phyloP scores from a whole-genome alignment of 2,329 filamentous ascomycete species.

The Fusarium foetens region DNA sequence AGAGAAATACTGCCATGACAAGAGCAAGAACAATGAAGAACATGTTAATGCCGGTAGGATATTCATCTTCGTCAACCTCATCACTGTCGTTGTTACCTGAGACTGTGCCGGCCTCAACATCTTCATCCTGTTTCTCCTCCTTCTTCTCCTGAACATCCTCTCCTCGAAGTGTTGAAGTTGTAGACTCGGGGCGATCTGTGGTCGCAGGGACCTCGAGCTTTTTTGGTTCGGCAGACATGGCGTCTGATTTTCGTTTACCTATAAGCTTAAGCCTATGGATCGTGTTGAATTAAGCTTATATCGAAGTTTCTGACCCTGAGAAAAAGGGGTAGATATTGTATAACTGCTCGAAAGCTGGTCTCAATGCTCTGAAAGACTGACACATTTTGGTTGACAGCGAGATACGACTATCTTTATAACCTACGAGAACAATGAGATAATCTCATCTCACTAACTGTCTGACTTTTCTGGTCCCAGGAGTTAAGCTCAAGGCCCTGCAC shows the following conservation, averaged over 20 bases:
- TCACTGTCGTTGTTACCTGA: constrained; percentile 33
- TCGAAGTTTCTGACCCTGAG: neutral
- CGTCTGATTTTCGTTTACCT: neutral
- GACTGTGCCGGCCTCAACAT: constrained; percentile 34
- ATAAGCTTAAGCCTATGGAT: neutral
- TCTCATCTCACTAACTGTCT: constrained; percentile 16
- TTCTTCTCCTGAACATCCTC: constrained; percentile 46
- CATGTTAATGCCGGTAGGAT: constrained; percentile 53
- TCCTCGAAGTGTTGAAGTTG: constrained; percentile 46
- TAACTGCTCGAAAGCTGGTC: constrained; percentile 11
- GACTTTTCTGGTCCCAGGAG: constrained; percentile 23
- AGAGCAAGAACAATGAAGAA: constrained; percentile 59
- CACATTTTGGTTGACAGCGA: constrained; percentile 15
- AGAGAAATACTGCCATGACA: constrained; percentile 60
- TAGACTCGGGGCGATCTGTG: constrained; percentile 42
- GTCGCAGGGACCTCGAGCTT: constrained; percentile 41
- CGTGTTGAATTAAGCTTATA: constrained; percentile 27
- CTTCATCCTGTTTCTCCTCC: constrained; percentile 38
- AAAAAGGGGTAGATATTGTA: constrained; percentile 1
- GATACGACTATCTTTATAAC: constrained; percentile 37
- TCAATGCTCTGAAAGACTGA: constrained; percentile 16
- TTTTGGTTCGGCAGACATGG: constrained; percentile 26
- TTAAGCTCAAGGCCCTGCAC: constrained; percentile 28
- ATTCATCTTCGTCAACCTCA: constrained; percentile 48
- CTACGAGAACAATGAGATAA: neutral